phyloP scores from a whole-genome alignment of 2,329 filamentous ascomycete species.

The Sarocladium strictum region DNA sequence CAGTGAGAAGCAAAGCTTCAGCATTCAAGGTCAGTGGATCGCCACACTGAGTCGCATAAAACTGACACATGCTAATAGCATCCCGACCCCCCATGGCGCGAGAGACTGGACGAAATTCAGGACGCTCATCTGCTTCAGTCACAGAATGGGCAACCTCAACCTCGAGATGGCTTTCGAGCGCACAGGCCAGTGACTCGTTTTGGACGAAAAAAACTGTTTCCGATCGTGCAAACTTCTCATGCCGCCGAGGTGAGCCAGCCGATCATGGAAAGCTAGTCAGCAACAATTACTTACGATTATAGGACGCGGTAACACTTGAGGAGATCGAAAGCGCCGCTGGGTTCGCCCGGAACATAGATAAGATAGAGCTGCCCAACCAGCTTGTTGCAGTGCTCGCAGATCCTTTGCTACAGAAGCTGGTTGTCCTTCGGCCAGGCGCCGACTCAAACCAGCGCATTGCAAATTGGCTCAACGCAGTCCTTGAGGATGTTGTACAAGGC shows the following conservation, averaged over 20 bases:
- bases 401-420: constrained; percentile 70
- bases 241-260: constrained; percentile 53
- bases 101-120: constrained; percentile 62
- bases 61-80: constrained; percentile 41
- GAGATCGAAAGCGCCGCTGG: constrained; percentile 67
- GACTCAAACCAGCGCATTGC: constrained; percentile 46
- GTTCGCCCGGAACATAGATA: constrained; percentile 69
- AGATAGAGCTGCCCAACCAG: constrained; percentile 76
- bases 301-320: constrained; percentile 64
- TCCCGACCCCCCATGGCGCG: constrained; percentile 71
- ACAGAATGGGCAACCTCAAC: constrained; percentile 27
- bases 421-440: constrained; percentile 55
- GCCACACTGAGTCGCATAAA: constrained; percentile 13
- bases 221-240: constrained; percentile 67
- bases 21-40: constrained; percentile 47
- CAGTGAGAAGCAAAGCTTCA: constrained; percentile 53
- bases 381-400: constrained; percentile 71
- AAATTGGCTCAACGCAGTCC: constrained; percentile 52
- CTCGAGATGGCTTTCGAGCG: constrained; percentile 55
- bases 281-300: constrained; percentile 10
- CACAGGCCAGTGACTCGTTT: constrained; percentile 36
- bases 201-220: constrained; percentile 41
- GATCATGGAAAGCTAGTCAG: not conserved
- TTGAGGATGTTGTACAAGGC: constrained; percentile 49
- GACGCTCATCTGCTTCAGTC: constrained; percentile 45